phyloP scores from a whole-genome alignment of 1,284 basidiomycete genomes.

The Ustilago lituana region DNA sequence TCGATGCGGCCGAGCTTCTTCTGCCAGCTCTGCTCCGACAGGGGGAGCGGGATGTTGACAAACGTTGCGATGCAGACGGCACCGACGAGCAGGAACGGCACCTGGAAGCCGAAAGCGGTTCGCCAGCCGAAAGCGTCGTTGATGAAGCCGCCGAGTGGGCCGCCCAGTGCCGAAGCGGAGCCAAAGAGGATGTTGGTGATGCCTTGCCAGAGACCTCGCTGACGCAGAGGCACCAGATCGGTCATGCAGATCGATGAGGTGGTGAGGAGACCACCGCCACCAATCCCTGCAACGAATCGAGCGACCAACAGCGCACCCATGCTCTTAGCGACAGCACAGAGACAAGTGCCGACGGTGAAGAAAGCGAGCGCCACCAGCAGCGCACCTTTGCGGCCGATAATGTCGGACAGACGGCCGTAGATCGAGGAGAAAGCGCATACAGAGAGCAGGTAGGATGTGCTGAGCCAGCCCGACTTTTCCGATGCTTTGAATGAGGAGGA shows the following conservation, averaged over 20 bases:
- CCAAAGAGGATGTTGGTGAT: slow-evolving; percentile 65
- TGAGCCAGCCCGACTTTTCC: slow-evolving; percentile 61
- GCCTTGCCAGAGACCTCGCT: slow-evolving; percentile 69
- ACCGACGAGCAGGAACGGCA: slow-evolving; percentile 66
- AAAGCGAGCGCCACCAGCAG: slow-evolving; percentile 60
- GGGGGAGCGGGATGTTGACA: slow-evolving; percentile 67
- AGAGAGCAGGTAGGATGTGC: slow-evolving; percentile 63
- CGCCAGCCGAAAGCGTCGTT: slow-evolving; percentile 59
- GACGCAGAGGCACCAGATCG: slow-evolving; percentile 68
- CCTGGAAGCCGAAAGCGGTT: slow-evolving; percentile 64
- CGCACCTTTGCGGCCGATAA: slow-evolving; percentile 63
- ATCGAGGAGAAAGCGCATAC: slow-evolving; percentile 65
- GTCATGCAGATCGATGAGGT: slow-evolving; percentile 69
- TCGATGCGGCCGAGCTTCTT: slow-evolving; percentile 67
- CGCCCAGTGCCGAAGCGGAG: slow-evolving; percentile 65
- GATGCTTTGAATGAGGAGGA: slow-evolving; percentile 64
- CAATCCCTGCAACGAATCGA: slow-evolving; percentile 69
- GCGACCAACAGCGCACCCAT: slow-evolving; percentile 60
- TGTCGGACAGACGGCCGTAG: slow-evolving; percentile 62
- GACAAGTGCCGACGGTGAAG: slow-evolving; percentile 57
- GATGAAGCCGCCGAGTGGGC: slow-evolving; percentile 55
- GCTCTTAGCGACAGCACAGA: slow-evolving; percentile 58
- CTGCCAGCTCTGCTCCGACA: slow-evolving; percentile 64
- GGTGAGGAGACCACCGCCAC: slow-evolving; percentile 69
- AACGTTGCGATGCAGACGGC: slow-evolving; percentile 65